These are phyloP conservation scores for Triglochin maritima DNA, from an alignment of 106 monocot genomes.

Conservation along the genomic window DNA sequence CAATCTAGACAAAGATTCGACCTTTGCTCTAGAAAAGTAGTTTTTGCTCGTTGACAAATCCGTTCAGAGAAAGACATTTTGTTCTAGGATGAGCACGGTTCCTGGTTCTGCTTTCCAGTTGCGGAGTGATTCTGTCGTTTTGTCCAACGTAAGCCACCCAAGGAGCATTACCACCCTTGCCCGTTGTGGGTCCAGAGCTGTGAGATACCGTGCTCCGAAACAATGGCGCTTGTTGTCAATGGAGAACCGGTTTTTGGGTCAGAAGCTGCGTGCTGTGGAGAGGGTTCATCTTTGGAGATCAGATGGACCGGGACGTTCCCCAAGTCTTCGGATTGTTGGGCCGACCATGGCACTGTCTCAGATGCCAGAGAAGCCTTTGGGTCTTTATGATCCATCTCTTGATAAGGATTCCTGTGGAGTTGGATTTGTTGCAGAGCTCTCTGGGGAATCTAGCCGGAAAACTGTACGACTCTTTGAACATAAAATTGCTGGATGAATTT, in stretches of 20 bases:
- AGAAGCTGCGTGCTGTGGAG: conserved; percentile 28
- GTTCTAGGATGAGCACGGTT: conserved; percentile 29
- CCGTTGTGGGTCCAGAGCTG: conserved; percentile 9
- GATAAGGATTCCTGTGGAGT: conserved; percentile 98
- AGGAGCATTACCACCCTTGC: conserved; percentile 1
- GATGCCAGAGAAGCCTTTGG: conserved; percentile 88
- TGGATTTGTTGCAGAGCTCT: conserved; percentile 93
- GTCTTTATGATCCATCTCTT: conserved; percentile 77
- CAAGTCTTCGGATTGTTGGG: conserved; percentile 33
- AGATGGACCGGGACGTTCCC: conserved; percentile 32
- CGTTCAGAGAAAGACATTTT: too few species aligned
- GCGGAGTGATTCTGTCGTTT: conserved; percentile 17
- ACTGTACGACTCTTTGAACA: conserved; percentile 34
- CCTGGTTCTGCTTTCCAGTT: conserved; percentile 41
- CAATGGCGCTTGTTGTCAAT: conserved; percentile 17
- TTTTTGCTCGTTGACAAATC: too few species aligned
- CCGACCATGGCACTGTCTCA: conserved; percentile 64
- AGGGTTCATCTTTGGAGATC: conserved; percentile 44
- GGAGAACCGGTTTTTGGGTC: conserved; percentile 44
- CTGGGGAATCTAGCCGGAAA: conserved; percentile 59
- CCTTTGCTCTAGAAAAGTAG: not conserved
- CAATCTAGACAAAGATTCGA: not conserved
- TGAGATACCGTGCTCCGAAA: conserved; percentile 21
- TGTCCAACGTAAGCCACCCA: conserved; percentile 14
- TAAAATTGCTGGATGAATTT: not conserved